phyloP scores from a whole-genome alignment of 108 stramenopile genomes.

The Fistulifera solaris region DNA sequence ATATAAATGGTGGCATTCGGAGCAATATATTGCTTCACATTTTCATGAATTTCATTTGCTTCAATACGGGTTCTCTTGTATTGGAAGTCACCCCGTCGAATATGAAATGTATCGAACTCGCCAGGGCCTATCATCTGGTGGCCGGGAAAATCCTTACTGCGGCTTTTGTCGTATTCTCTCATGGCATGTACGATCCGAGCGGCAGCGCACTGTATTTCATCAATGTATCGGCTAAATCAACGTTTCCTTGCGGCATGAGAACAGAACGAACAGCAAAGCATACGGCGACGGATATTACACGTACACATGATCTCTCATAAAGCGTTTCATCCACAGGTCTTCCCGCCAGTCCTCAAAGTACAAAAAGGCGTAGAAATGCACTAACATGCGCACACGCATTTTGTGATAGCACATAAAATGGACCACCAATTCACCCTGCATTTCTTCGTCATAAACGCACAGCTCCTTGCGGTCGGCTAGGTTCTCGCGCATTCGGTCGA shows the following conservation, averaged over 20 bases:
- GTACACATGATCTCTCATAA: conserved; percentile 74
- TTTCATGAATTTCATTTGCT: conserved; percentile 17
- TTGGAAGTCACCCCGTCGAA: conserved; percentile 71
- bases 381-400: conserved; percentile 39
- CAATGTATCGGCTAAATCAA: conserved; percentile 57
- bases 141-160: background rate
- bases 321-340: conserved; percentile 65
- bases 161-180: conserved; percentile 25
- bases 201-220: conserved; percentile 78
- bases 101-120: conserved; percentile 64
- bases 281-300: no score
- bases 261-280: no score
- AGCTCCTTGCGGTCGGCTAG: conserved; percentile 35
- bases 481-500: conserved; percentile 55
- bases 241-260: no score
- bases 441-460: conserved; percentile 54
- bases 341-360: conserved; percentile 86
- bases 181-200: conserved; percentile 60
- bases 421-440: conserved; percentile 66
- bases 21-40: conserved; percentile 13
- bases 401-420: conserved; percentile 53
- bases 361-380: conserved; percentile 84
- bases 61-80: conserved; percentile 20
- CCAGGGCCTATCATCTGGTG: conserved; percentile 21
- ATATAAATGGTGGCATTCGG: conserved; percentile 47